phyloP scores from a whole-genome alignment of 305 asterid species.

The Rubia peregrina region DNA sequence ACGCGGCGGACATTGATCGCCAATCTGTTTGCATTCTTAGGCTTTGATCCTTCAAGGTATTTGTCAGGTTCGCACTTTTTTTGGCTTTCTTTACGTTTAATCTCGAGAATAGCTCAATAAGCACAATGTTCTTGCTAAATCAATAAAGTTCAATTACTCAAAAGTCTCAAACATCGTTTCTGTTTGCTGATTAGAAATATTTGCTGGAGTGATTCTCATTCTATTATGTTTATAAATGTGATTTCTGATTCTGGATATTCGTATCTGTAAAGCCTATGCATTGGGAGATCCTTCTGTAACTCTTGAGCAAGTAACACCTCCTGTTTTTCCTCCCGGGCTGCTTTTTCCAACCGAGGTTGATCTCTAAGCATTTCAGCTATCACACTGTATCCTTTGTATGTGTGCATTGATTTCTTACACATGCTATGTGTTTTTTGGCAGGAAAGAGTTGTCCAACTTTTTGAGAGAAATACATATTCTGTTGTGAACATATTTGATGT shows the following conservation, averaged over 20 bases:
- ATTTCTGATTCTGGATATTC: constrained; percentile 7
- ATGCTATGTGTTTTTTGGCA: constrained; percentile 30
- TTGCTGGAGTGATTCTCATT: neutral
- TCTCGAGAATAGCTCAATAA: neutral
- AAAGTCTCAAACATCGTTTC: too few species aligned
- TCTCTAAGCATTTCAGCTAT: constrained; percentile 17
- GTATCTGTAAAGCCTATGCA: constrained; percentile 59
- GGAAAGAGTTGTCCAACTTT: constrained; percentile 87
- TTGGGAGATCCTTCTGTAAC: constrained; percentile 88
- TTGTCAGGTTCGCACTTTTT: constrained; percentile 60
- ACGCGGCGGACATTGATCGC: constrained; percentile 65
- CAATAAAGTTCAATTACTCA: neutral
- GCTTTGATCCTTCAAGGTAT: constrained; percentile 74
- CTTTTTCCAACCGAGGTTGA: constrained; percentile 87
- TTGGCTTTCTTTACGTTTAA: constrained; percentile 4
- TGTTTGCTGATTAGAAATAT: neutral
- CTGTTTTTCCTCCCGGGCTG: constrained; percentile 51
- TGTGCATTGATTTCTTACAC: constrained; percentile 14
- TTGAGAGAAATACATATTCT: constrained; percentile 81
- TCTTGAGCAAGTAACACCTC: constrained; percentile 81
- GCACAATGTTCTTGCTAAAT: neutral
- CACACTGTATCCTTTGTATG: constrained; percentile 16
- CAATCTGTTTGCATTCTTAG: constrained; percentile 37
- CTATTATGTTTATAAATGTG: neutral
- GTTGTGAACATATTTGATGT: constrained; percentile 98